Evolutionary conservation across 2,329 filamentous ascomycete species (phyloP), one percentile per base, ranked within the genome.

Genomic region (Penicillium sp.): DNA sequence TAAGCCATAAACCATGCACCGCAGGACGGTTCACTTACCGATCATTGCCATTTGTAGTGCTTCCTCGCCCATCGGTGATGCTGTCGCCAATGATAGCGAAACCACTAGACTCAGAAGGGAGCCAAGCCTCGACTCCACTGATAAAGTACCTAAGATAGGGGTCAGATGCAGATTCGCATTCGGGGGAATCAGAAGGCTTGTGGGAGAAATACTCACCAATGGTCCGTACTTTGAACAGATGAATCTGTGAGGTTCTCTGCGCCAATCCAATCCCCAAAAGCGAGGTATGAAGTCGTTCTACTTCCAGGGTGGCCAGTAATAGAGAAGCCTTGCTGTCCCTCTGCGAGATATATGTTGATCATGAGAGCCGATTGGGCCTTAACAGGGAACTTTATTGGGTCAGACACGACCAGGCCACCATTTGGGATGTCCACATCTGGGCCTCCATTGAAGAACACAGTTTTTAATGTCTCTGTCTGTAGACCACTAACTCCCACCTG

Each of bases 251-350:
- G 68, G n/a, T 80, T 78, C 0, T 76, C 68, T 0, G 78, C 77
- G 7, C 74, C 73, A 1, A 84, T 79, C n/a, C 80, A 77, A 65
- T 89, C 83, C 2, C 87, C 87, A 10, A 75, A 71, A 39, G 81
- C 77, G 71, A 86, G 81, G 78, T 81, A 89, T 10, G 81, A 83
- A 0, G 82, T 86, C 0, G 86, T 87, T 6, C 86, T 79, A 63
- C 83, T 87, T 6, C 86, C 86, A 0, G 87, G 86, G 58, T 89
- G 87, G 0, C 81, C 81, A 0, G 86, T 89, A 54, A 89, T 85
- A 29, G 74, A 77, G 55, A 78, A 82, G 0, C 81, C 81, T 1
- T 75, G 69, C 66, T 89, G 86, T 0, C 86, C 87, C 1, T 73
- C 60, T 29, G 79, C 76, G 2, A 84, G 77, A 67, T 87, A 89